A percentile compares a stretch with the other conserved stretches of the same genome.
Conservation (phyloP, 164 flowering plant species). For the Tinospora cordifolia region DNA sequence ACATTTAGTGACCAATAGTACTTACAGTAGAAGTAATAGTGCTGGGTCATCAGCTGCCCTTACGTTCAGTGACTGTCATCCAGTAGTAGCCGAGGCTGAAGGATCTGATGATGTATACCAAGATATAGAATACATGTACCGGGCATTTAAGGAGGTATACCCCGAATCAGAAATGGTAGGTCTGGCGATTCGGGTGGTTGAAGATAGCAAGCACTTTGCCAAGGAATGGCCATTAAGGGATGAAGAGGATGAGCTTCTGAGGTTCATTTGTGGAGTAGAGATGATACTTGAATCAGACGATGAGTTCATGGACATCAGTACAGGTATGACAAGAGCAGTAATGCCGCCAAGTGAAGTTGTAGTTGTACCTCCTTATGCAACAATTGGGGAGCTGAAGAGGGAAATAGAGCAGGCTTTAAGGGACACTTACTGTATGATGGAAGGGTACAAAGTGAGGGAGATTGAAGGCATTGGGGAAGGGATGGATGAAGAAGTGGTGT, state of each 20-base stretch:
- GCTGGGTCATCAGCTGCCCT: neutral
- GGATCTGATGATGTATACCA: conserved; percentile 30
- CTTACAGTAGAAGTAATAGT: neutral
- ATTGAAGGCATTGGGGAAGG: conserved; percentile 30
- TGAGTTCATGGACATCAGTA: conserved; percentile 20
- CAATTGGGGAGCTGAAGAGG: conserved; percentile 52
- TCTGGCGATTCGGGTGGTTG: conserved; percentile 33
- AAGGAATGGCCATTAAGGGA: conserved; percentile 74
- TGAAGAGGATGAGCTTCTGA: conserved; percentile 40
- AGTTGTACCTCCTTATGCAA: conserved; percentile 51
- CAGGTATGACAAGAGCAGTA: conserved; percentile 10
- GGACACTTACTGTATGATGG: conserved; percentile 61
- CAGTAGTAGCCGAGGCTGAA: neutral
- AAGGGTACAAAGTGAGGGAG: conserved; percentile 37
- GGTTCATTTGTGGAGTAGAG: conserved; percentile 44
- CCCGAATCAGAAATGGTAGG: conserved; percentile 26
- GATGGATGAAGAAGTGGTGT: conserved; percentile 45
- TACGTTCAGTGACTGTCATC: neutral
- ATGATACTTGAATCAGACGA: conserved; percentile 15
- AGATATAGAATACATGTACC: conserved; percentile 45
- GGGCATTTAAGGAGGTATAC: conserved; percentile 33
- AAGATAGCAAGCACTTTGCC: conserved; percentile 60
- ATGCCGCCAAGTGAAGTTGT: conserved; percentile 42
- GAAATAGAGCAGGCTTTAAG: conserved; percentile 48
- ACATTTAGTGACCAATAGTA: neutral